Evolutionary conservation across 441 rosid genomes (phyloP), one percentile per base, ranked within the genome.

Genomic region (Syzygium syzygioides): DNA sequence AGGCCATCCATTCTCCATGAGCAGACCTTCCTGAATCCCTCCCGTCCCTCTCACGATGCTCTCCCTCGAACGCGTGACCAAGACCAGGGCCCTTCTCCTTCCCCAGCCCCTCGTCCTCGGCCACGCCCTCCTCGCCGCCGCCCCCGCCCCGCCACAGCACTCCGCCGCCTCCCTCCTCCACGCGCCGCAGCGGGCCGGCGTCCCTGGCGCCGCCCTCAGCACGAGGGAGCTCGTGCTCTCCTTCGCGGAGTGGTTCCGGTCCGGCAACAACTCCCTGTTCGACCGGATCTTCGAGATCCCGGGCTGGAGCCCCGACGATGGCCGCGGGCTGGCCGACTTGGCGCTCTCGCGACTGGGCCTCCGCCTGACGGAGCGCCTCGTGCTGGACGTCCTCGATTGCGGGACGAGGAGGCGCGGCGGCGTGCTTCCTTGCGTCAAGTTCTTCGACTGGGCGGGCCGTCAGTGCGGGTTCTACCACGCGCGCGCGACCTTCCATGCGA

Each of bases 391-490:
- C 50, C 96, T 98, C 85, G 15, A 59, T 14, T 90, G 95, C 86
- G 95, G 95, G 23, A 84, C 54, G 83, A 87, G 89, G 94, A 85
- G 60, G 9, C 86, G 17, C 86, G 28, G 62, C 25, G 86, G 94
- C 54, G 92, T 97, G 66, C 92, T 95, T n/a, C 92, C 96, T 14
- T 97, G 99, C 88, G 93, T 98, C 87, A 94, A 93, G 88, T 96
- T 98, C 95, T 97, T 96, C 91, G 99, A 96, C 64, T 98, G 99
- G 99, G 99, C 97, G 8, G 98, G 98, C 52, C 95, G 92, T n/a
- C 99, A 96, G 88, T 92, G 88, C 3, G 93, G 95, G 5, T 98
- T 93, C 60, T 71, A 79, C 84, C 99, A 95, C 87, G 93, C 97
- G 4, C 94, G 95, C 11, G 92, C 91, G 45, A 94, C 98, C 18